These are phyloP conservation scores for Hippophae rhamnoides DNA, from an alignment of 306 rosid species.

Conservation along the genomic window DNA sequence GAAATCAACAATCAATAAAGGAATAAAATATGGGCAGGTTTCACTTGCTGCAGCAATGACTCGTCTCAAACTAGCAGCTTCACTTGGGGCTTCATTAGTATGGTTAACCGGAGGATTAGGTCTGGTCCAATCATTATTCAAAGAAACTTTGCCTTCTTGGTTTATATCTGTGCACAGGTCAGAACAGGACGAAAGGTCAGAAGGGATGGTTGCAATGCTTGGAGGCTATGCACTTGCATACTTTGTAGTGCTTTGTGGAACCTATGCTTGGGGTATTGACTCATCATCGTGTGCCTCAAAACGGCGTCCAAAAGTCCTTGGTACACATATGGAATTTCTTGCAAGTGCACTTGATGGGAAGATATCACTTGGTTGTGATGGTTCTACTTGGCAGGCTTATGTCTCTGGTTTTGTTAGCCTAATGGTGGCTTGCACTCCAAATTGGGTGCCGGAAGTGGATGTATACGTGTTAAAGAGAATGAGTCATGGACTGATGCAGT, in stretches of 20 bases:
- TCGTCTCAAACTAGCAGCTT: constrained; percentile 76
- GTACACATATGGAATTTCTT: constrained; percentile 78
- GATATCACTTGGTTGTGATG: constrained; percentile 82
- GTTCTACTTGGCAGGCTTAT: background rate
- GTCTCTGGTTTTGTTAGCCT: too few species aligned
- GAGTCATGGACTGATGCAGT: too few species aligned
- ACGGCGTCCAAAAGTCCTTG: constrained; percentile 68
- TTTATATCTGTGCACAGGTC: constrained; percentile 68
- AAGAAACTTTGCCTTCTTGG: constrained; percentile 93
- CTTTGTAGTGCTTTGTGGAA: constrained; percentile 71
- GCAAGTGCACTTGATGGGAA: constrained; percentile 91
- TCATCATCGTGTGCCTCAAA: constrained; percentile 73
- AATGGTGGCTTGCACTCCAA: too few species aligned
- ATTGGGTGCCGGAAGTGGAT: too few species aligned
- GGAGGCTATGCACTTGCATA: constrained; percentile 83
- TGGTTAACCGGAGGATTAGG: constrained; percentile 77
- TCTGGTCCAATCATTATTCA: constrained; percentile 68
- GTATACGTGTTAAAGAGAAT: too few species aligned
- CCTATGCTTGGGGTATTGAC: constrained; percentile 90
- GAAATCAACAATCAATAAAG: constrained; percentile 38
- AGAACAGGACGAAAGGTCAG: constrained; percentile 43
- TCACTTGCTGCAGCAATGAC: constrained; percentile 72
- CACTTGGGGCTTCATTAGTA: constrained; percentile 79
- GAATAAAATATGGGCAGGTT: constrained; percentile 43
- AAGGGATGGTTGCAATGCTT: constrained; percentile 77